A percentile compares a stretch with the other conserved stretches of the same genome.
phyloP scores from a whole-genome alignment of 495 filamentous ascomycete genomes.

The Aspergillus cristatus region DNA sequence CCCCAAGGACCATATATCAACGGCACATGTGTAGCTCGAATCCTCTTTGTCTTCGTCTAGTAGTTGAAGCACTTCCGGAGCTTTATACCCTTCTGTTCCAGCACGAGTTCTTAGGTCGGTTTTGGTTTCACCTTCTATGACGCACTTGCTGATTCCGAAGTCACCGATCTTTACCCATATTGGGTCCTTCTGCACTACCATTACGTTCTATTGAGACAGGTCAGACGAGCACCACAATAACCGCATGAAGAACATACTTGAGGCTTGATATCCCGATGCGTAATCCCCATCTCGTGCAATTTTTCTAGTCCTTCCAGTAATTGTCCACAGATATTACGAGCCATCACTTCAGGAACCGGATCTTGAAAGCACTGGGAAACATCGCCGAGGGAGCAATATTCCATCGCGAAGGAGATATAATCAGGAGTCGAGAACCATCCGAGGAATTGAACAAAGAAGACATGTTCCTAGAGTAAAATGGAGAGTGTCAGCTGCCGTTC shows the following conservation, averaged over 20 bases:
- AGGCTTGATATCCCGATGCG: constrained; percentile 17
- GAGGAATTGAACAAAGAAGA: constrained; percentile 5
- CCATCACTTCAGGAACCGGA: constrained; percentile 6
- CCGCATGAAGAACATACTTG: constrained; percentile 2
- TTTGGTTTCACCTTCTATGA: constrained; percentile 7
- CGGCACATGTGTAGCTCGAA: constrained; percentile 12
- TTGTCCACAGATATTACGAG: constrained; percentile 5
- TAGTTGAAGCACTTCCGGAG: constrained; percentile 25
- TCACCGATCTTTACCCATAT: constrained; percentile 39
- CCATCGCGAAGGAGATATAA: constrained; percentile 16
- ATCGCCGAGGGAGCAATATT: constrained; percentile 7
- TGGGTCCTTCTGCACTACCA: constrained; percentile 13
- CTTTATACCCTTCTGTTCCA: constrained; percentile 25
- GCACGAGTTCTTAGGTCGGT: constrained; percentile 11
- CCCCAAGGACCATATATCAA: constrained; percentile 22
- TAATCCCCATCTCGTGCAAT: constrained; percentile 12
- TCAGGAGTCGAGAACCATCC: constrained; percentile 9
- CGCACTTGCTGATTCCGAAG: constrained; percentile 37
- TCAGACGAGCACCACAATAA: background rate
- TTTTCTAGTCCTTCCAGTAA: constrained; percentile 12
- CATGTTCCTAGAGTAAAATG: background rate
- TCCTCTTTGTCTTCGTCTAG: constrained; percentile 2
- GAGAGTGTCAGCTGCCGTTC: no score
- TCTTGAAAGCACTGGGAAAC: constrained; percentile 2
- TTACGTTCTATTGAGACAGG: constrained; percentile 23